Percentiles rank a stretch among this genome's conserved stretches.
These are phyloP conservation scores for Kregervanrija pseudodelftensis DNA, from an alignment of 805 yeast species.

Conservation along the genomic window DNA sequence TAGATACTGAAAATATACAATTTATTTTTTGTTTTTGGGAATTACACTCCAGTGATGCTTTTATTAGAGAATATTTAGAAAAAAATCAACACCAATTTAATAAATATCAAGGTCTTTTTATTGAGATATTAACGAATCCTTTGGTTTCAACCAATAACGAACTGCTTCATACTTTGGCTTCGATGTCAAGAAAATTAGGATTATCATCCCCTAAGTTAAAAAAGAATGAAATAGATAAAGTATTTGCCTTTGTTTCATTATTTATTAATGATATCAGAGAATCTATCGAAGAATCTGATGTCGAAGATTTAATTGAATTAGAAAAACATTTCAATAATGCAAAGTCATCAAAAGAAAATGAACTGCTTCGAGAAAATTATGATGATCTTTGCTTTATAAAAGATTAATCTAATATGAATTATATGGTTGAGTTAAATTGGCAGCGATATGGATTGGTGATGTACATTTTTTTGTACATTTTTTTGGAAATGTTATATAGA, in stretches of 20 bases:
- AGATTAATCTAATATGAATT: too few species aligned
- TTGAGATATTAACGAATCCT: slow-evolving; percentile 9
- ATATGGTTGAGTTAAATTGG: too few species aligned
- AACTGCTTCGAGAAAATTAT: too few species aligned
- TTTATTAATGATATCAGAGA: slow-evolving; percentile 13
- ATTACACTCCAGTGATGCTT: slow-evolving; percentile 11
- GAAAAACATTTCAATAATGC: too few species aligned
- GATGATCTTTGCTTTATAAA: too few species aligned
- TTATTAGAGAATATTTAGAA: slow-evolving; percentile 10
- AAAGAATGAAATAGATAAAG: slow-evolving; percentile 6
- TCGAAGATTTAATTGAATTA: too few species aligned
- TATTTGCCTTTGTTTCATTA: slow-evolving; percentile 12
- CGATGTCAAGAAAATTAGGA: slow-evolving; percentile 9
- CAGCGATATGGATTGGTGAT: too few species aligned
- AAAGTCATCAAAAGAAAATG: too few species aligned
- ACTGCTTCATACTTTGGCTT: slow-evolving; percentile 5
- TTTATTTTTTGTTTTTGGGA: slow-evolving; percentile 25
- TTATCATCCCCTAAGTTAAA: slow-evolving; percentile 4
- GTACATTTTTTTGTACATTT: too few species aligned
- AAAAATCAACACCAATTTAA: slow-evolving; percentile 1
- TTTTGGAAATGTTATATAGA: too few species aligned
- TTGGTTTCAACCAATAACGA: slow-evolving; percentile 7
- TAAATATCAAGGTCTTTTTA: slow-evolving; percentile 8
- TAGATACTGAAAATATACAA: slow-evolving; percentile 4
- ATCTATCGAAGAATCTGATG: too few species aligned